Conservation (phyloP, 2,329 filamentous ascomycete genomes). For the Huntiella decipiens region DNA sequence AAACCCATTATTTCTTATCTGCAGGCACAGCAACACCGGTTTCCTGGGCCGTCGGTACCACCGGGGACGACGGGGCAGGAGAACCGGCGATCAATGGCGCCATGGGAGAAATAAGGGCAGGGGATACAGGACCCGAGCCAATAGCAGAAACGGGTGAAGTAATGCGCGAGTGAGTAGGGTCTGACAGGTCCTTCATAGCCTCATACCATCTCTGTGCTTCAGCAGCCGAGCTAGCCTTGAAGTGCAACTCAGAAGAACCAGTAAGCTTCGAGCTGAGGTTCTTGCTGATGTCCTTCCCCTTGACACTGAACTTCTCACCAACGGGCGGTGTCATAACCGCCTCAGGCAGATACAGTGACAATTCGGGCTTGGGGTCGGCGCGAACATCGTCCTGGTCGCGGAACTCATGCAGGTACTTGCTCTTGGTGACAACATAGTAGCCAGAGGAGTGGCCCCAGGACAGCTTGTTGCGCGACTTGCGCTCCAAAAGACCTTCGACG, state of each 20-base stretch:
- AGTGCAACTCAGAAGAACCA: conserved; percentile 59
- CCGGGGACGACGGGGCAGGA: conserved; percentile 13
- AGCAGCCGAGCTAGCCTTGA: conserved; percentile 67
- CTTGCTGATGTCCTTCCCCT: conserved; percentile 80
- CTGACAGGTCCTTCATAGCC: conserved; percentile 44
- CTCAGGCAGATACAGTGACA: conserved; percentile 83
- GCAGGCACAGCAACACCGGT: conserved; percentile 9
- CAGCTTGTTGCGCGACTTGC: conserved; percentile 75
- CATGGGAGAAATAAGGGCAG: conserved; percentile 18
- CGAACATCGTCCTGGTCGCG: conserved; percentile 65
- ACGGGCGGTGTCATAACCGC: conserved; percentile 53
- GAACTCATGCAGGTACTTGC: conserved; percentile 87
- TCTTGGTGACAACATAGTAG: conserved; percentile 81
- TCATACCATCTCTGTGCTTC: conserved; percentile 78
- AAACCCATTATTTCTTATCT: conserved; percentile 2
- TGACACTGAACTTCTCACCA: conserved; percentile 79
- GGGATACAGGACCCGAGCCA: conserved; percentile 16
- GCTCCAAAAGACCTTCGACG: conserved; percentile 75
- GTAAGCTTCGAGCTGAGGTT: conserved; percentile 65
- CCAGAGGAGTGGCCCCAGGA: conserved; percentile 55
- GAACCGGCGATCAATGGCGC: conserved; percentile 13
- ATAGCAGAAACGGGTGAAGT: conserved; percentile 14
- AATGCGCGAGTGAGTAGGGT: conserved; percentile 23
- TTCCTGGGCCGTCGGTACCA: conserved; percentile 11
- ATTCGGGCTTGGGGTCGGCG: conserved; percentile 61